These are phyloP conservation scores for Truncatella angustata DNA, from an alignment of 2,329 filamentous ascomycete species.

Conservation along the genomic window DNA sequence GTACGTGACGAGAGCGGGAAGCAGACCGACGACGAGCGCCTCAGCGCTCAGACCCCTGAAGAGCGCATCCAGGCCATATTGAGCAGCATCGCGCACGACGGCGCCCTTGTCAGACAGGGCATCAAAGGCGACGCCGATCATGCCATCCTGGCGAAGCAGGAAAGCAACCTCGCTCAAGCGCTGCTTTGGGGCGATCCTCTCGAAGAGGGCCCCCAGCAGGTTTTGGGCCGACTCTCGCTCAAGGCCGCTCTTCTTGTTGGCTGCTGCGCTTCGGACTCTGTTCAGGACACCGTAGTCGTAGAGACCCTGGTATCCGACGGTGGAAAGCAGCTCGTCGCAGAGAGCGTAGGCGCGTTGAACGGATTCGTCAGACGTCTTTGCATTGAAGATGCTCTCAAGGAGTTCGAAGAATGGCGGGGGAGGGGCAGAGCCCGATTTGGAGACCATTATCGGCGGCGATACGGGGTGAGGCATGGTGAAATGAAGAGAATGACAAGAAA, in stretches of 20 bases:
- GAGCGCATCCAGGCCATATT: slow-evolving; percentile 89
- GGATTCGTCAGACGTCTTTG: slow-evolving; percentile 66
- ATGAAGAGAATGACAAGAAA: slow-evolving; percentile 2
- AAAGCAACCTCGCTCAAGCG: slow-evolving; percentile 79
- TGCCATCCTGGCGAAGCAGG: slow-evolving; percentile 73
- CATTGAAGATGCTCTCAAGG: slow-evolving; percentile 66
- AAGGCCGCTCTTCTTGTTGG: slow-evolving; percentile 89
- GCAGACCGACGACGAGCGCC: slow-evolving; percentile 76
- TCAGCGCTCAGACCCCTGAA: slow-evolving; percentile 79
- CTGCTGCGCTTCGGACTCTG: slow-evolving; percentile 69
- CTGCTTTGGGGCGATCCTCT: slow-evolving; percentile 78
- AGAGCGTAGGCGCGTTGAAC: slow-evolving; percentile 63
- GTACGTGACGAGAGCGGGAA: slow-evolving; percentile 75
- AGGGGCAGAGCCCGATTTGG: slow-evolving; percentile 39
- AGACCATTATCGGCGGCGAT: slow-evolving; percentile 48
- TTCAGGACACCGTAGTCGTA: slow-evolving; percentile 51
- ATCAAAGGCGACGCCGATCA: slow-evolving; percentile 75
- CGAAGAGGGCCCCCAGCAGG: slow-evolving; percentile 88
- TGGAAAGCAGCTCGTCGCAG: slow-evolving; percentile 54
- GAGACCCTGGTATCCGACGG: slow-evolving; percentile 52
- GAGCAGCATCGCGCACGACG: slow-evolving; percentile 85
- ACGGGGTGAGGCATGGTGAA: slow-evolving; percentile 47
- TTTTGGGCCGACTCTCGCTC: slow-evolving; percentile 92
- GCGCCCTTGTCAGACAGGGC: slow-evolving; percentile 85
- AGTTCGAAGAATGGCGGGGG: slow-evolving; percentile 64